Conservation (phyloP, 2,329 filamentous ascomycete species). For the Aspergillus nomiae region DNA sequence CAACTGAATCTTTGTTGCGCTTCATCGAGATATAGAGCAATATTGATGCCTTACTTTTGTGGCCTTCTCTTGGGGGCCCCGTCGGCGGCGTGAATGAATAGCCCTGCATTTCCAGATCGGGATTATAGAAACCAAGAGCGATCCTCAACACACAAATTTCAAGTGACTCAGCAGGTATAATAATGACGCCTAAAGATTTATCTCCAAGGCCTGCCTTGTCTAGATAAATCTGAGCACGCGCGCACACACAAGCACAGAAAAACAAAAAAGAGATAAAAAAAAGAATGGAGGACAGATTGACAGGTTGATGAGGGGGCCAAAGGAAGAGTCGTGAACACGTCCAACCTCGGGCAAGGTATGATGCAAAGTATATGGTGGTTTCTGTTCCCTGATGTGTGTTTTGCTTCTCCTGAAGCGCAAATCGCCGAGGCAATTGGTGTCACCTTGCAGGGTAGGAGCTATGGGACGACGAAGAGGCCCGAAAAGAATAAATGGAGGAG, state of each 20-base stretch:
- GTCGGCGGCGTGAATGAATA: constrained; percentile 73
- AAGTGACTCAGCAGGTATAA: background rate
- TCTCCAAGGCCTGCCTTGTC: constrained; percentile 25
- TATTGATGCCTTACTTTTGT: constrained; percentile 68
- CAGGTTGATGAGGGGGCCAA: background rate
- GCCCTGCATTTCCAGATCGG: constrained; percentile 59
- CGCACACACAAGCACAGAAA: no score
- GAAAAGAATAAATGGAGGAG: background rate
- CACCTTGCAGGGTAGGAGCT: background rate
- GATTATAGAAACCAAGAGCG: constrained; percentile 59
- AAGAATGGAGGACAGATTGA: background rate
- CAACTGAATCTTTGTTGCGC: constrained; percentile 7
- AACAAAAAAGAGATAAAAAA: background rate
- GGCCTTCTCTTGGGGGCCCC: constrained; percentile 69
- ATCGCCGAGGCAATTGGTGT: background rate
- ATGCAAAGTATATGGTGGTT: background rate
- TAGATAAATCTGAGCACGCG: constrained; percentile 2
- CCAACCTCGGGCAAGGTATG: background rate
- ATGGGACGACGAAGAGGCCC: no score
- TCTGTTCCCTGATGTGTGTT: background rate
- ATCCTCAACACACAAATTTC: constrained; percentile 64
- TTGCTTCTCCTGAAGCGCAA: background rate
- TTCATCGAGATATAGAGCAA: background rate
- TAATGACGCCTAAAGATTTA: constrained; percentile 33
- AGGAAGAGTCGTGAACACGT: background rate